Percentiles rank a stretch among this genome's conserved stretches.
Conservation (phyloP, 2,329 filamentous ascomycete species). For the Fusarium subglutinans region DNA sequence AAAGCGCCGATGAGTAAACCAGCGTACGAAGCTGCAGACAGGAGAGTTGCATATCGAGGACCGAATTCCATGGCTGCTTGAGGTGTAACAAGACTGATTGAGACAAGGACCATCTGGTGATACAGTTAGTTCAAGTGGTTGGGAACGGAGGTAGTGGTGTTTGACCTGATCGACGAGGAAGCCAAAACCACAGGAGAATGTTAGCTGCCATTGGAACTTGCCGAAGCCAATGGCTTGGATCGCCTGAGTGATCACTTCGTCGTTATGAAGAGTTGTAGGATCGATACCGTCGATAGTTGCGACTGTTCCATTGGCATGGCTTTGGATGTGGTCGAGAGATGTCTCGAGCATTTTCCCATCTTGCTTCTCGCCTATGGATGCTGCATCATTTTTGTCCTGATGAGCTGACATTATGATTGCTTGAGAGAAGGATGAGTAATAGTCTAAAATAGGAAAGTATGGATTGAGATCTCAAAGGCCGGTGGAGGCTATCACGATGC, state of each 20-base stretch:
- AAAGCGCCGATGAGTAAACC: not conserved
- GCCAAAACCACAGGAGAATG: not conserved
- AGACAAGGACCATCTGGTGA: not conserved
- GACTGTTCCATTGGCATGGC: not conserved
- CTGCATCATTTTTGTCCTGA: not conserved
- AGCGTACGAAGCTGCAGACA: not conserved
- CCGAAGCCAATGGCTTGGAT: not conserved
- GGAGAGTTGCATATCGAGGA: not conserved
- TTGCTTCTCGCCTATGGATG: not conserved
- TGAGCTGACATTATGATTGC: not conserved
- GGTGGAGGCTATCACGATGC: not conserved
- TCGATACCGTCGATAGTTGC: not conserved
- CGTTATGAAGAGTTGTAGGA: not conserved
- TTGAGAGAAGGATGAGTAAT: rapidly evolving
- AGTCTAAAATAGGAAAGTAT: rapidly evolving
- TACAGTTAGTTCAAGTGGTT: rapidly evolving
- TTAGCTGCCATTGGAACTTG: not conserved
- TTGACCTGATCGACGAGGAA: not conserved
- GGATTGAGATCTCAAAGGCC: not conserved
- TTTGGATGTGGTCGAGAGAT: not conserved
- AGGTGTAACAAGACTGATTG: not conserved
- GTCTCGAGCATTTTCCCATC: not conserved
- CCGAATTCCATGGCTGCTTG: not conserved
- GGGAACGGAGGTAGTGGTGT: rapidly evolving
- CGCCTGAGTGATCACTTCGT: not conserved